Evolutionary conservation across 2,329 filamentous ascomycete genomes (phyloP).

Genomic region (Lizonia empirigonia): DNA sequence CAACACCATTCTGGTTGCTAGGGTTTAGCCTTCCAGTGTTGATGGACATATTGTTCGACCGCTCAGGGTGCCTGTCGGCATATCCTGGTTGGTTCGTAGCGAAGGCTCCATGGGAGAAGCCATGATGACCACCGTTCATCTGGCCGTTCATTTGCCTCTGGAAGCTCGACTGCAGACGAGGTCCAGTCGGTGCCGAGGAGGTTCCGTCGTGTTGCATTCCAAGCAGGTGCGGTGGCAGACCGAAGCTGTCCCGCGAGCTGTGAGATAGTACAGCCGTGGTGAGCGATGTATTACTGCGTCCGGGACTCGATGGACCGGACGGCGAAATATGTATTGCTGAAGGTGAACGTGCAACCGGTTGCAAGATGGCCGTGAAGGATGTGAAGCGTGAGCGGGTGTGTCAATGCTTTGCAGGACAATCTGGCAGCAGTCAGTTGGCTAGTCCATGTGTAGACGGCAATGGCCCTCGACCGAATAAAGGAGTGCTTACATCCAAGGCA

Average conservation of each 20-base stretch:
- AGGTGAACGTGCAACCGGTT: slow-evolving; percentile 39
- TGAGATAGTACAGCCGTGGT: slow-evolving; percentile 84
- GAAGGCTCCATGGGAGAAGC: slow-evolving; percentile 92
- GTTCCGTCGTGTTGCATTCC: slow-evolving; percentile 85
- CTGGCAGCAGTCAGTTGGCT: slow-evolving; percentile 11
- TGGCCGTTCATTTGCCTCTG: slow-evolving; percentile 69
- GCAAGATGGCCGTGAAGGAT: slow-evolving; percentile 29
- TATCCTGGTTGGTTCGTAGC: slow-evolving; percentile 82
- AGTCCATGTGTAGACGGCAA: neutral
- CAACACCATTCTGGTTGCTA: slow-evolving; percentile 64
- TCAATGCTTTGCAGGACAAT: slow-evolving; percentile 31
- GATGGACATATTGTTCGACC: slow-evolving; percentile 86
- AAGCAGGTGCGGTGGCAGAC: slow-evolving; percentile 82
- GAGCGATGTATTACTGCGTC: slow-evolving; percentile 64
- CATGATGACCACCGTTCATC: slow-evolving; percentile 73
- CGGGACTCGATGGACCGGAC: slow-evolving; percentile 54
- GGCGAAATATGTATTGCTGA: slow-evolving; percentile 46
- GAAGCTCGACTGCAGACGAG: slow-evolving; percentile 65
- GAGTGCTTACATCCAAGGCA: slow-evolving; percentile 36
- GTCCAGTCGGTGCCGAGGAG: slow-evolving; percentile 63
- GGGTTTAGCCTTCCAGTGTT: slow-evolving; percentile 76
- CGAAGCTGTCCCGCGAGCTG: slow-evolving; percentile 79
- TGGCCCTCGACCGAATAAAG: neutral
- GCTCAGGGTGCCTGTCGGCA: slow-evolving; percentile 82
- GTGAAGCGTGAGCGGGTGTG: slow-evolving; percentile 35